These are phyloP conservation scores for Terfezia claveryi DNA, from an alignment of 495 filamentous ascomycete species.

Conservation along the genomic window DNA sequence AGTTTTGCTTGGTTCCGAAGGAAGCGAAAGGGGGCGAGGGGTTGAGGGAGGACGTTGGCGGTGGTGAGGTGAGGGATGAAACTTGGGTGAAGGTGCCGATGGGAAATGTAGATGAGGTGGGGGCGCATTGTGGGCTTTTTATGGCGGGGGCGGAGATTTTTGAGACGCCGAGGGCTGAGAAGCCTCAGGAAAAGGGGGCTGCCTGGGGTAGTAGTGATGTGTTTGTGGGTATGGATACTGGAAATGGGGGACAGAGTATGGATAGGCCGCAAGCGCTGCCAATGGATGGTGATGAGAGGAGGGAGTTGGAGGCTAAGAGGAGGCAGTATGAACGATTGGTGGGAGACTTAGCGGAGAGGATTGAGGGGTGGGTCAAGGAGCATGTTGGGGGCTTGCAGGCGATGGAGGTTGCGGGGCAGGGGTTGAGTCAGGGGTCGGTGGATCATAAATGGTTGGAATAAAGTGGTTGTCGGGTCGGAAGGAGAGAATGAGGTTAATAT, in stretches of 20 bases:
- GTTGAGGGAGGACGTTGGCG: neutral
- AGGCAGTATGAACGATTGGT: constrained; percentile 50
- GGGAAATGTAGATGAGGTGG: constrained; percentile 64
- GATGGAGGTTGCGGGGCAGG: neutral
- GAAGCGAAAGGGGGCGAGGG: constrained; percentile 21
- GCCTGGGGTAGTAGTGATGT: too few relatives aligned
- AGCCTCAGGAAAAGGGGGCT: too few relatives aligned
- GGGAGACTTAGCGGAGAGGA: constrained; percentile 44
- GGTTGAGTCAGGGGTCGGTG: too few relatives aligned
- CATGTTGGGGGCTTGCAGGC: neutral
- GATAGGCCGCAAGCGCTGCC: neutral
- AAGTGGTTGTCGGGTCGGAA: too few relatives aligned
- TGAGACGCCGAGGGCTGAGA: neutral
- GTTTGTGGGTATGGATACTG: too few relatives aligned
- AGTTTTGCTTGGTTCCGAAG: constrained; percentile 55
- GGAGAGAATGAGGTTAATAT: too few relatives aligned
- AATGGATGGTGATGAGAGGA: constrained; percentile 7
- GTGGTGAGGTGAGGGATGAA: constrained; percentile 27
- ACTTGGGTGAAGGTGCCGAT: constrained; percentile 60
- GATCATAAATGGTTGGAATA: too few relatives aligned
- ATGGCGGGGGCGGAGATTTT: constrained; percentile 28
- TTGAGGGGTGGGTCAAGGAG: constrained; percentile 53
- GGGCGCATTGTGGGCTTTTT: constrained; percentile 69
- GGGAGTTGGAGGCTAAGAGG: constrained; percentile 7
- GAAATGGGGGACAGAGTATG: neutral